Conservation (phyloP, 305 asterid genomes). For the Fraxinus sp. region DNA sequence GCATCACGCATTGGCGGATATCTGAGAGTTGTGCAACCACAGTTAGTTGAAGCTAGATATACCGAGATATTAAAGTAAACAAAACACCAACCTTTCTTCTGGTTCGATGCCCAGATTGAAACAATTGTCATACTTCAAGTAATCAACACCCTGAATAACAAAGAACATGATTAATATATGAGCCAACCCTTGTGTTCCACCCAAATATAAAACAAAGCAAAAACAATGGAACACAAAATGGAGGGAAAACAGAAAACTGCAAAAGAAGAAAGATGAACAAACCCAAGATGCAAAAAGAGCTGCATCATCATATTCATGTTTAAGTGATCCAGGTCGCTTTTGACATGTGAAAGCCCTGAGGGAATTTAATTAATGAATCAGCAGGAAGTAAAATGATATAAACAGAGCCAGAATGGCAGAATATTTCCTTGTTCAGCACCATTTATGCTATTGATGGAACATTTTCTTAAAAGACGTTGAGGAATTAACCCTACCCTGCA, state of each 20-base stretch:
- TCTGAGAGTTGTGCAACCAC: slow-evolving; percentile 40
- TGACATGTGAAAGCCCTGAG: slow-evolving; percentile 78
- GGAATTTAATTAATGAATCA: slow-evolving; percentile 22
- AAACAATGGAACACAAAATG: not conserved
- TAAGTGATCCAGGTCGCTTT: slow-evolving; percentile 87
- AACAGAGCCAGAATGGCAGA: not conserved
- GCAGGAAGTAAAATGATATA: not conserved
- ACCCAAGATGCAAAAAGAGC: slow-evolving; percentile 87
- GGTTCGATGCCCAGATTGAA: slow-evolving; percentile 86
- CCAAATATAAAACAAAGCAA: not conserved
- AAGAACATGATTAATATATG: not conserved
- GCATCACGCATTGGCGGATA: slow-evolving; percentile 97
- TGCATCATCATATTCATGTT: slow-evolving; percentile 83
- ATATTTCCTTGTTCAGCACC: not conserved
- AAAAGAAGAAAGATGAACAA: slow-evolving; percentile 33
- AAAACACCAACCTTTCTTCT: slow-evolving; percentile 52
- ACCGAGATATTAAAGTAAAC: slow-evolving; percentile 1
- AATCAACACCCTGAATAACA: slow-evolving; percentile 63
- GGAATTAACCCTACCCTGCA: slow-evolving; percentile 72
- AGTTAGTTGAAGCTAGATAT: slow-evolving; percentile 25
- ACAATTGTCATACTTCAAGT: slow-evolving; percentile 94
- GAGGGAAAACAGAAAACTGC: not conserved
- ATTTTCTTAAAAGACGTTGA: slow-evolving; percentile 16
- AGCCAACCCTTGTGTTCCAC: not conserved
- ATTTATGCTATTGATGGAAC: not conserved